A percentile compares a stretch with the other conserved stretches of the same genome.
Conservation (phyloP, 2,329 filamentous ascomycete genomes). For the Didymella arachidicola region DNA sequence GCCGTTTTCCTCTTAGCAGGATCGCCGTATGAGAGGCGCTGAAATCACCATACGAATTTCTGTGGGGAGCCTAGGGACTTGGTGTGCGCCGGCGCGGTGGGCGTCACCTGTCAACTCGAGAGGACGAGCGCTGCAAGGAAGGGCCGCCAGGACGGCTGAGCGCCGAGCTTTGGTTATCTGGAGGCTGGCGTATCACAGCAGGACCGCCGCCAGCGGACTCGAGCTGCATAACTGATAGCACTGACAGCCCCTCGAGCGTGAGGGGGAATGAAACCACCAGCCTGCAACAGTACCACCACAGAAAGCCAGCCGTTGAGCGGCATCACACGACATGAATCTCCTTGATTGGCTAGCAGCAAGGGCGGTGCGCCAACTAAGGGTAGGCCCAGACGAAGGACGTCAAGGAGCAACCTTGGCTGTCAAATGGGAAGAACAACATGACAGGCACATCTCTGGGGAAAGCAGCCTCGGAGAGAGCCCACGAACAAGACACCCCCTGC, state of each 20-base stretch:
- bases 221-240: slow-evolving; percentile 5
- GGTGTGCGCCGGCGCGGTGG: slow-evolving; percentile 19
- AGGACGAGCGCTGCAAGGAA: slow-evolving; percentile 17
- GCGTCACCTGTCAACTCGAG: slow-evolving; percentile 22
- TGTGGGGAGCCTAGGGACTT: slow-evolving; percentile 27
- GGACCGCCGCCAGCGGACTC: slow-evolving; percentile 6
- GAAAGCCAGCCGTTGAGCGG: slow-evolving; percentile 14
- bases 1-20: slow-evolving; percentile 18
- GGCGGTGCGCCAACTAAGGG: not conserved
- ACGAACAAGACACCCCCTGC: not conserved
- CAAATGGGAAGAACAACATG: not conserved
- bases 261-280: slow-evolving; percentile 11
- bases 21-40: slow-evolving; percentile 13
- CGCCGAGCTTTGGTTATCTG: not conserved
- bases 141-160: slow-evolving; percentile 5
- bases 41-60: slow-evolving; percentile 26
- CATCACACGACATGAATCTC: slow-evolving; percentile 24
- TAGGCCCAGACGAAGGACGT: slow-evolving; percentile 1
- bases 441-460: slow-evolving; percentile 22
- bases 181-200: slow-evolving; percentile 21
- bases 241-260: slow-evolving; percentile 7
- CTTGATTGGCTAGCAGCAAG: slow-evolving; percentile 23
- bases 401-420: slow-evolving; percentile 26
- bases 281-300: not conserved
- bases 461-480: slow-evolving; percentile 8